A percentile compares a stretch with the other conserved stretches of the same genome.
These are phyloP conservation scores for Mortierella claussenii DNA, from an alignment of 192 early-diverging fungal species.

Conservation along the genomic window DNA sequence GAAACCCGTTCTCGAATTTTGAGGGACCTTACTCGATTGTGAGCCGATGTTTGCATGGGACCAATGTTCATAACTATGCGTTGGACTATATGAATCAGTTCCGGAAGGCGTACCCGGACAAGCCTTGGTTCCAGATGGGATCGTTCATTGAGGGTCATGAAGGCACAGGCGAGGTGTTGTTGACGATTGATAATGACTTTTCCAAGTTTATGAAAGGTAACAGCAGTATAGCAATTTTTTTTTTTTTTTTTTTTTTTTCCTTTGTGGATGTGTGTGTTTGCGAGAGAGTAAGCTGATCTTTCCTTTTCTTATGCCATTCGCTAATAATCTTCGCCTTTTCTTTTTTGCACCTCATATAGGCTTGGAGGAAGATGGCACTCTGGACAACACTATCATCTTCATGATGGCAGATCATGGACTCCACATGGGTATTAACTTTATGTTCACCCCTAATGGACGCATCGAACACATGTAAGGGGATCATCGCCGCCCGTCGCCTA, in stretches of 20 bases:
- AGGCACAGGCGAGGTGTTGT: slow-evolving; percentile 53
- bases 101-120: slow-evolving; percentile 36
- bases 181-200: slow-evolving; percentile 44
- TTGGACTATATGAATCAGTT: slow-evolving; percentile 56
- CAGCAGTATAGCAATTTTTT: no score
- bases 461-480: slow-evolving; percentile 58
- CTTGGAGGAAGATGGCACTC: slow-evolving; percentile 43
- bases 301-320: no score
- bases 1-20: slow-evolving; percentile 65
- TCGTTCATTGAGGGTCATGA: slow-evolving; percentile 58
- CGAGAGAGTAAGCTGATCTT: no score
- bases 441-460: slow-evolving; percentile 50
- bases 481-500: no score
- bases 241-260: no score
- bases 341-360: slow-evolving; percentile 1
- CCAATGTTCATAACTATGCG: slow-evolving; percentile 54
- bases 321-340: background rate
- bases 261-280: no score
- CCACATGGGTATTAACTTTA: slow-evolving; percentile 57
- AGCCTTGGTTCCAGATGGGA: slow-evolving; percentile 52
- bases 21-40: slow-evolving; percentile 55
- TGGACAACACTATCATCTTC: slow-evolving; percentile 55
- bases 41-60: slow-evolving; percentile 49
- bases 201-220: slow-evolving; percentile 47
- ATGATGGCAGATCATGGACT: slow-evolving; percentile 58